Evolutionary conservation across 176 grass and related monocot genomes (phyloP).

Genomic region (Carex kokanica): DNA sequence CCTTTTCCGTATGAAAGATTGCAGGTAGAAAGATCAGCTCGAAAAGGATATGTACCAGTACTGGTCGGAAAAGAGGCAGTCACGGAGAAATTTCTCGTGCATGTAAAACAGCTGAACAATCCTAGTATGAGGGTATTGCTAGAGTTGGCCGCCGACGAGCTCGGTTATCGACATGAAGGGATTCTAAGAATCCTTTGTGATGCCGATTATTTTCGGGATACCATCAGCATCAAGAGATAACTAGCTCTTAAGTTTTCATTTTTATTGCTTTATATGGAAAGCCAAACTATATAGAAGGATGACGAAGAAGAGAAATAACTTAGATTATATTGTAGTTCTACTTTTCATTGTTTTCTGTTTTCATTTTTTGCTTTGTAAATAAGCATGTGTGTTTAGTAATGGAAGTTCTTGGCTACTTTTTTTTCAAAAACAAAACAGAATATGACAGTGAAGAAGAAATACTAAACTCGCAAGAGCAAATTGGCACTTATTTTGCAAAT

Average conservation of each 20-base stretch:
- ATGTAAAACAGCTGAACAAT: constrained; percentile 36
- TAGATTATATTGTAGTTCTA: neutral
- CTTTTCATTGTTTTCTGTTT: neutral
- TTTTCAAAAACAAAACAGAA: neutral
- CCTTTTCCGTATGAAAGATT: constrained; percentile 31
- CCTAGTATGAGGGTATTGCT: constrained; percentile 39
- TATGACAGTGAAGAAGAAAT: neutral
- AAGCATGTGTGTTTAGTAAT: no score
- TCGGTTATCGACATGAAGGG: constrained; percentile 42
- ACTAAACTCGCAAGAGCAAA: neutral
- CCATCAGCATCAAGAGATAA: constrained; percentile 18
- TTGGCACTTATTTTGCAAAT: no score
- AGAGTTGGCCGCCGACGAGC: constrained; percentile 49
- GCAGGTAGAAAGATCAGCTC: constrained; percentile 7
- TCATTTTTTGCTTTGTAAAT: neutral
- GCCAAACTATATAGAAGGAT: no score
- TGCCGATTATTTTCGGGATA: constrained; percentile 30
- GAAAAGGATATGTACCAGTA: constrained; percentile 47
- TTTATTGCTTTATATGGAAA: neutral
- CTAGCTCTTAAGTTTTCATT: neutral
- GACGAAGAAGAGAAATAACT: no score
- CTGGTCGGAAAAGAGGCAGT: constrained; percentile 29
- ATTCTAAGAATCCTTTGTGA: constrained; percentile 42
- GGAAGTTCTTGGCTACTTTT: neutral
- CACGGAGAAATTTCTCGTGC: constrained; percentile 37